A percentile compares a stretch with the other conserved stretches of the same genome.
These are phyloP conservation scores for Monosporascus sp. DNA, from an alignment of 2,329 filamentous ascomycete species.

Conservation along the genomic window DNA sequence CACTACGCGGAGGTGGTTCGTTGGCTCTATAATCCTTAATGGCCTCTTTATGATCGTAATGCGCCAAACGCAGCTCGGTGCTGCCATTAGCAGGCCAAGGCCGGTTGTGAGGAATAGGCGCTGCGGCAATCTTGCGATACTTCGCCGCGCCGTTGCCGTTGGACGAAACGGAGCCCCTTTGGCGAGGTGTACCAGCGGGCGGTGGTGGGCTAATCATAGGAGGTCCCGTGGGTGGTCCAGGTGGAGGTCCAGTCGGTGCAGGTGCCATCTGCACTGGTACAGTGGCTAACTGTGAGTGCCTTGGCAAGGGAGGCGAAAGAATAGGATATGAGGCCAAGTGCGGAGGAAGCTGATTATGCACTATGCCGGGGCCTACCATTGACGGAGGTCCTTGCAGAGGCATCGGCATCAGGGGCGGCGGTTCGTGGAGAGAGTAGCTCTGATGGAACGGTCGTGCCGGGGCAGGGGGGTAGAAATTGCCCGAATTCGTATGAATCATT, in stretches of 20 bases:
- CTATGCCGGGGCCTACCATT: conserved; percentile 11
- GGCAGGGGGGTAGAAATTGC: conserved; percentile 29
- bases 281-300: conserved; percentile 18
- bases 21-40: conserved; percentile 53
- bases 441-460: conserved; percentile 31
- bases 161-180: conserved; percentile 27
- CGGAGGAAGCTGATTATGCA: conserved; percentile 15
- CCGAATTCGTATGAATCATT: conserved; percentile 28
- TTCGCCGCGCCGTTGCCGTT: conserved; percentile 29
- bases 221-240: conserved; percentile 10
- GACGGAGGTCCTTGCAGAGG: conserved; percentile 16
- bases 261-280: conserved; percentile 20
- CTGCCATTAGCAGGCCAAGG: conserved; percentile 39
- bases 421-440: conserved; percentile 27
- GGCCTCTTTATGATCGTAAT: conserved; percentile 47
- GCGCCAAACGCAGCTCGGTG: conserved; percentile 52
- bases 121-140: conserved; percentile 55
- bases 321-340: conserved; percentile 13
- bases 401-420: conserved; percentile 16
- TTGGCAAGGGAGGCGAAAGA: conserved; percentile 19
- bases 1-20: conserved; percentile 50
- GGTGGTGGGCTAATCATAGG: conserved; percentile 19
- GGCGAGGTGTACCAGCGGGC: conserved; percentile 22
- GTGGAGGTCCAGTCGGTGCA: conserved; percentile 18
- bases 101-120: conserved; percentile 47